Percentiles rank a stretch among this genome's conserved stretches.
These are phyloP conservation scores for Phytopythium litorale DNA, from an alignment of 352 stramenopile species.

Conservation along the genomic window DNA sequence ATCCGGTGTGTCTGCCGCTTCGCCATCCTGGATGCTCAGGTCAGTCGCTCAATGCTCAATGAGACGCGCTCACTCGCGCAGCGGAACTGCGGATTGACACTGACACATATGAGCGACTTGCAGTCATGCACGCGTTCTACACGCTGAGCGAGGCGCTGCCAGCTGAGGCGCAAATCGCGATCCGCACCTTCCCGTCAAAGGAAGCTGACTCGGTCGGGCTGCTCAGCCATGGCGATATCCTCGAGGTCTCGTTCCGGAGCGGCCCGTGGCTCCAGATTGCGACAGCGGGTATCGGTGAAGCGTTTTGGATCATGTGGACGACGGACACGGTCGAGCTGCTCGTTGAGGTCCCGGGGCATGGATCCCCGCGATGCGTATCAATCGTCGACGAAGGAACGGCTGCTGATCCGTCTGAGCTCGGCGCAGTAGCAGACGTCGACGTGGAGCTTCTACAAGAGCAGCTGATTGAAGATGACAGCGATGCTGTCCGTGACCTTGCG, in stretches of 20 bases:
- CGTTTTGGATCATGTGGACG: conserved; percentile 70
- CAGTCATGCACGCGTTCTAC: conserved; percentile 49
- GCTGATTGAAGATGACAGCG: not conserved
- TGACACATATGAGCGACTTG: conserved; percentile 4
- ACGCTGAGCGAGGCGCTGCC: conserved; percentile 51
- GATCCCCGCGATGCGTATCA: conserved; percentile 15
- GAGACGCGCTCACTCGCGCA: not conserved
- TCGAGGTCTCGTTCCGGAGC: conserved; percentile 43
- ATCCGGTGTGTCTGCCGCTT: conserved; percentile 39
- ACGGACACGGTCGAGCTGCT: conserved; percentile 46
- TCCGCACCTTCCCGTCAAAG: conserved; percentile 57
- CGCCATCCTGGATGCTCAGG: conserved; percentile 41
- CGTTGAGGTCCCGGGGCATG: conserved; percentile 29
- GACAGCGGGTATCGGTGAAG: conserved; percentile 9
- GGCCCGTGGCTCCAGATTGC: conserved; percentile 55
- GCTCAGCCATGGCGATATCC: conserved; percentile 45
- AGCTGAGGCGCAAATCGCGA: conserved; percentile 58
- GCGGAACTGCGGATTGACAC: conserved; percentile 3
- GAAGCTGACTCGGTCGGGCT: conserved; percentile 51
- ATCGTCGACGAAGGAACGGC: not conserved
- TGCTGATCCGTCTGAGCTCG: not conserved
- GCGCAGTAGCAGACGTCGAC: not conserved
- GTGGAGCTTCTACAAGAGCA: not conserved
- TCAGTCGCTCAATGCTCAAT: conserved; percentile 17
- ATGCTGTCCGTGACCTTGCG: not conserved